phyloP scores from a whole-genome alignment of 169 alveolate species.

The Cryptosporidium andersoni region DNA sequence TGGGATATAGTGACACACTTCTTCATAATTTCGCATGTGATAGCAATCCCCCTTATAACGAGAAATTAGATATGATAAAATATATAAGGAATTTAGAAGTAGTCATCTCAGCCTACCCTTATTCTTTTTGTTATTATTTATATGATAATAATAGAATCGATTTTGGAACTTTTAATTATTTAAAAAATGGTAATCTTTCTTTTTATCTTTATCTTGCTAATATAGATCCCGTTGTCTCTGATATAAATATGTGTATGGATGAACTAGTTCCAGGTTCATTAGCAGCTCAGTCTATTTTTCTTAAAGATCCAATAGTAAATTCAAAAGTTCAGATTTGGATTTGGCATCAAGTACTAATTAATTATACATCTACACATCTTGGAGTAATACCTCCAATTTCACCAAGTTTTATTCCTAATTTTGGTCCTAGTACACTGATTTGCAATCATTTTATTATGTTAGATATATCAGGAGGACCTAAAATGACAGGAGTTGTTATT shows the following conservation, averaged over 20 bases:
- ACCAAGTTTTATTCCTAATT: slow-evolving; percentile 1
- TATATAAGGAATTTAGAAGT: slow-evolving; percentile 11
- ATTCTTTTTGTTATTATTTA: slow-evolving; percentile 28
- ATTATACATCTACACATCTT: background rate
- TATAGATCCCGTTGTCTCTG: background rate
- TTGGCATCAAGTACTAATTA: slow-evolving; percentile 30
- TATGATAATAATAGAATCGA: slow-evolving; percentile 5
- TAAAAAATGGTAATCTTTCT: background rate
- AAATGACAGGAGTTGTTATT: slow-evolving; percentile 45
- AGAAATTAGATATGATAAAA: background rate
- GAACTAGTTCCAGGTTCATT: slow-evolving; percentile 1
- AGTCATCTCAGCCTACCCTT: slow-evolving; percentile 22
- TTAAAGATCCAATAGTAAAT: slow-evolving; percentile 41
- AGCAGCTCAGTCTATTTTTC: slow-evolving; percentile 41
- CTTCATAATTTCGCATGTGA: slow-evolving; percentile 28
- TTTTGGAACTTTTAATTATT: background rate
- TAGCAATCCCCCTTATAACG: background rate
- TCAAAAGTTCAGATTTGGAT: slow-evolving; percentile 58
- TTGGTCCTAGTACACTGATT: slow-evolving; percentile 24
- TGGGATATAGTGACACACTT: slow-evolving; percentile 34
- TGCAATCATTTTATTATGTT: slow-evolving; percentile 20
- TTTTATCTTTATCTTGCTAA: background rate
- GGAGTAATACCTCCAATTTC: slow-evolving; percentile 21
- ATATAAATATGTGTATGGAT: slow-evolving; percentile 27
- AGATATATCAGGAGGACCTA: slow-evolving; percentile 60